These are phyloP conservation scores for Termitomyces bulborhizus DNA, from an alignment of 768 basidiomycete species.

Conservation along the genomic window DNA sequence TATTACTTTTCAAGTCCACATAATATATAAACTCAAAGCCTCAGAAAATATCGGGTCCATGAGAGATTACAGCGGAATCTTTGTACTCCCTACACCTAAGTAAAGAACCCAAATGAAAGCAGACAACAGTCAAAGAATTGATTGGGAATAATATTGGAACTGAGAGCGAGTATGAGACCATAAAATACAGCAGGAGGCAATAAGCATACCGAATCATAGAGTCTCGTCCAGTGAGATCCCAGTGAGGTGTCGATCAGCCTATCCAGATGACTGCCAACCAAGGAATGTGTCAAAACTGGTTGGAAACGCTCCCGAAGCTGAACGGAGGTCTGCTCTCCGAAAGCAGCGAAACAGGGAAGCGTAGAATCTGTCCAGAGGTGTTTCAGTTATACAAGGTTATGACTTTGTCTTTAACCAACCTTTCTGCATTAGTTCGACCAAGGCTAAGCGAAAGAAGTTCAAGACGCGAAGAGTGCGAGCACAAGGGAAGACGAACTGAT, in stretches of 20 bases:
- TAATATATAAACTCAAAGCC: background rate
- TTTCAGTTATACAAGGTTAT: background rate
- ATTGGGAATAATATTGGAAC: conserved; percentile 95
- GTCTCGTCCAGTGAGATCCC: conserved; percentile 89
- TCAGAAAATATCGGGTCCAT: background rate
- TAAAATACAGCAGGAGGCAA: background rate
- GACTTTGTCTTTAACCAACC: conserved; percentile 26
- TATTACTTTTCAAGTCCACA: background rate
- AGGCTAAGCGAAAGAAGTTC: conserved; percentile 22
- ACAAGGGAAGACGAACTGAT: conserved; percentile 54
- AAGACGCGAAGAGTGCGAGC: background rate
- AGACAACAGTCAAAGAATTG: conserved; percentile 46
- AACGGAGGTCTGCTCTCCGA: conserved; percentile 86
- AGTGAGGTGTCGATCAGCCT: conserved; percentile 84
- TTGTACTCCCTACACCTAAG: background rate
- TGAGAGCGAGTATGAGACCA: conserved; percentile 20
- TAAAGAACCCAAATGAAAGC: background rate
- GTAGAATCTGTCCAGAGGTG: conserved; percentile 57
- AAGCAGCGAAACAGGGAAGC: conserved; percentile 84
- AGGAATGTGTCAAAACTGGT: conserved; percentile 76
- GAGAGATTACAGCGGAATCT: background rate
- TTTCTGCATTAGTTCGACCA: conserved; percentile 98
- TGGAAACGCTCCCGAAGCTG: conserved; percentile 93
- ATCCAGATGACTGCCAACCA: conserved; percentile 87
- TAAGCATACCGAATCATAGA: conserved; percentile 84